Conservation (phyloP, 192 early-diverging fungal genomes). For the Gryganskiella cystojenkinii region DNA sequence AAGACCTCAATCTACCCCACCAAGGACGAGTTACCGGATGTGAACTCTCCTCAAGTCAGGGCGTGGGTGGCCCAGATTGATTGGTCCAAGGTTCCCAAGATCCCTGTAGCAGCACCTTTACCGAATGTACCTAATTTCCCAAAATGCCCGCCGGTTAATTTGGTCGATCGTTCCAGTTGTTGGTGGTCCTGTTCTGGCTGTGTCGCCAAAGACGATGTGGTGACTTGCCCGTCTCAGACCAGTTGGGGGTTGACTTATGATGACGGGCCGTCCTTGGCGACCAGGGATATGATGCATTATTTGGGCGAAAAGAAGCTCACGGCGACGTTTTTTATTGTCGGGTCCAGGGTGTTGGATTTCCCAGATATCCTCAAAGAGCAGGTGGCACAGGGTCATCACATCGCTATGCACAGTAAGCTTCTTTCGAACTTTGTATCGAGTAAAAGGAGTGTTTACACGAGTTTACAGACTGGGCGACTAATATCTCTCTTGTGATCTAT, state of each 20-base stretch:
- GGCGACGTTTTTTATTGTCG: constrained; percentile 61
- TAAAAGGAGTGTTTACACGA: not conserved
- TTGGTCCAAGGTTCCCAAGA: constrained; percentile 47
- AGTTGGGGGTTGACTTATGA: constrained; percentile 60
- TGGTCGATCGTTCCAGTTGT: constrained; percentile 20
- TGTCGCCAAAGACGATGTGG: constrained; percentile 34
- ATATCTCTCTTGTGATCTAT: not conserved
- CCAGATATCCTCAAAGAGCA: constrained; percentile 55
- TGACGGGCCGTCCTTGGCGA: constrained; percentile 55
- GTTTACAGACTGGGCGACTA: not conserved
- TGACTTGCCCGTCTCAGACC: constrained; percentile 34
- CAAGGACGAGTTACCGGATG: constrained; percentile 49
- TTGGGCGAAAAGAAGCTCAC: constrained; percentile 40
- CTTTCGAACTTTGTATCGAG: too few relatives aligned
- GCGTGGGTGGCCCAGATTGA: constrained; percentile 61
- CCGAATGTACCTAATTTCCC: constrained; percentile 32
- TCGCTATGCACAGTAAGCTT: constrained; percentile 65
- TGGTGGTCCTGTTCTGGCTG: constrained; percentile 51
- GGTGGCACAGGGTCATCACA: constrained; percentile 54
- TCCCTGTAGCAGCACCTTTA: constrained; percentile 40
- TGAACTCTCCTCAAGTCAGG: constrained; percentile 30
- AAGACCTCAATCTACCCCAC: constrained; percentile 35
- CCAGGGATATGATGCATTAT: constrained; percentile 41
- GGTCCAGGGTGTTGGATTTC: constrained; percentile 53
- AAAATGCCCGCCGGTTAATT: constrained; percentile 6